Percentiles rank a stretch among this genome's conserved stretches.
Evolutionary conservation across 257 asterid genomes (phyloP).

Genomic region (Forsythia suspensa): DNA sequence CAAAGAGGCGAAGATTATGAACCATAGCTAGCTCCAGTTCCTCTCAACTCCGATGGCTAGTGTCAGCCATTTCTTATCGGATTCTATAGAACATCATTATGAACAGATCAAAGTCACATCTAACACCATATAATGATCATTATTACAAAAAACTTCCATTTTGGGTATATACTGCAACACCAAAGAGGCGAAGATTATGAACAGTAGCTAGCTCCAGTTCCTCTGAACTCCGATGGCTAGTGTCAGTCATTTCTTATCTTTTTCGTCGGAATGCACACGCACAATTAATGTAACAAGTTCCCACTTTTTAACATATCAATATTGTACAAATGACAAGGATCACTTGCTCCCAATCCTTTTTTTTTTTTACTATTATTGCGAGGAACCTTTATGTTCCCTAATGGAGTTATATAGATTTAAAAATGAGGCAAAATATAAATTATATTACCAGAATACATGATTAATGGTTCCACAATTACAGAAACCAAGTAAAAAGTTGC

Average conservation of each 20-base stretch:
- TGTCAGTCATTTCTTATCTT: neutral
- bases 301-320: neutral
- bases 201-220: neutral
- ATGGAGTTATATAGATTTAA: neutral
- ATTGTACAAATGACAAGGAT: too few relatives aligned
- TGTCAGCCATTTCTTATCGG: neutral
- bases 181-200: neutral
- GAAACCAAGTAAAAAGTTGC: neutral
- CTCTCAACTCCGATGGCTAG: neutral
- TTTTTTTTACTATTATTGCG: neutral
- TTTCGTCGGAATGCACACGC: neutral
- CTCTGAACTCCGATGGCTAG: neutral
- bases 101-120: neutral
- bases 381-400: neutral
- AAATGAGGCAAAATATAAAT: neutral
- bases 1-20: neutral
- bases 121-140: neutral
- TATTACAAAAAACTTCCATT: neutral
- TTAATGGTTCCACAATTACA: neutral
- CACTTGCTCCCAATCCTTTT: neutral
- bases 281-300: neutral
- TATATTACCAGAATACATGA: neutral
- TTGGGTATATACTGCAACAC: neutral
- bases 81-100: neutral
- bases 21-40: neutral